These are phyloP conservation scores for Aspergillus affinis DNA, from an alignment of 495 filamentous ascomycete species.

Conservation along the genomic window DNA sequence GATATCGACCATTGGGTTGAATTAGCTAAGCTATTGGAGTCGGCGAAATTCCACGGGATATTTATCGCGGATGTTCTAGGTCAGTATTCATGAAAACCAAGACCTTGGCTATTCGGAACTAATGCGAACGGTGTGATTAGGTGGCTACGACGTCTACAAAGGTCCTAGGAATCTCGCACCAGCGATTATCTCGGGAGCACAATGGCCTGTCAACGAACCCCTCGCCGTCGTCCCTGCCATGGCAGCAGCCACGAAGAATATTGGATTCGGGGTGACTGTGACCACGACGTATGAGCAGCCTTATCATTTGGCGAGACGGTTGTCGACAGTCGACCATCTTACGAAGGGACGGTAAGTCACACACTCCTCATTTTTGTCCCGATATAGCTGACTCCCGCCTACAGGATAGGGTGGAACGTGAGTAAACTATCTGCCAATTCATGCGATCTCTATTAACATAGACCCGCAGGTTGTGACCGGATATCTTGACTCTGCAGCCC, in stretches of 20 bases:
- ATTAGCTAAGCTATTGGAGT: constrained; percentile 49
- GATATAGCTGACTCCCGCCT: constrained; percentile 2
- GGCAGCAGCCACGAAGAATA: constrained; percentile 56
- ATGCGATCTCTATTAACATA: constrained; percentile 1
- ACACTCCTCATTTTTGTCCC: too few relatives aligned
- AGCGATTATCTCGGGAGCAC: constrained; percentile 58
- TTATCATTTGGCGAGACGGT: constrained; percentile 63
- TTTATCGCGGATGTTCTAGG: constrained; percentile 57
- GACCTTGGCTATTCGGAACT: background rate
- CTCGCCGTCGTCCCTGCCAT: constrained; percentile 45
- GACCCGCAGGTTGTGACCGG: constrained; percentile 57
- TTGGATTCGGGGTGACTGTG: constrained; percentile 71
- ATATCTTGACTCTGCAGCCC: constrained; percentile 66
- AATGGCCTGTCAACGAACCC: constrained; percentile 65
- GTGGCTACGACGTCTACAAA: constrained; percentile 67
- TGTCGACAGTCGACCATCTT: constrained; percentile 68
- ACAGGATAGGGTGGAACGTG: constrained; percentile 59
- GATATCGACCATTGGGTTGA: constrained; percentile 52
- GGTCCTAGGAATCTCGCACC: constrained; percentile 56
- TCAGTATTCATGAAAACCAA: constrained; percentile 13
- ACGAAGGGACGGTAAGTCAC: constrained; percentile 55
- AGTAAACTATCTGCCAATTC: constrained; percentile 2
- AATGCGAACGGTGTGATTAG: constrained; percentile 12
- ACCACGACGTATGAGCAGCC: constrained; percentile 69
- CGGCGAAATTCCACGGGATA: constrained; percentile 55